Evolutionary conservation across 768 basidiomycete genomes (phyloP), one percentile per base, ranked within the genome.

Genomic region (Naematelia aurantialba): DNA sequence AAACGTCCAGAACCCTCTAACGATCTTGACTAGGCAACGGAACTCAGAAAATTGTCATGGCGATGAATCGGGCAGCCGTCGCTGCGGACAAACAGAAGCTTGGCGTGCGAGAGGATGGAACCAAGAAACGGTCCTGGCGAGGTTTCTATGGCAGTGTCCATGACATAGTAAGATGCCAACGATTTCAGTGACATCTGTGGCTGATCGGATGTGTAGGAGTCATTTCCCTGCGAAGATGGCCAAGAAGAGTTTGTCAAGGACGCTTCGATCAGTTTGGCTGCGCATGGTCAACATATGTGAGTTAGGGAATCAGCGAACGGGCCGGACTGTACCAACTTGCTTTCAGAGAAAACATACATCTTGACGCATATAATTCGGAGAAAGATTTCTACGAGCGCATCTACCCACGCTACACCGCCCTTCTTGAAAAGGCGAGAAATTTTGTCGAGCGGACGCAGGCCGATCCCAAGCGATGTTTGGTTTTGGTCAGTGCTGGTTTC

Each of bases 131-230:
- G n/a, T n/a, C n/a, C n/a, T n/a, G n/a, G n/a, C n/a, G n/a, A 27
- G 26, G 83, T 79, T 96, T 85, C 74, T 99, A 97, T 59, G 90
- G 89, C 0, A 92, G 89, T 10, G 80, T 93, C n/a, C 94, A 99
- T 71, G 94, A 98, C 65, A 84, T 97, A 45, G 80, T 92, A 13
- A 89, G 91, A 12, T 2, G 17, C 2, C n/a, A 13, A 52, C 11
- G 25, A 52, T 30, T 1, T 5, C 13, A 14, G 3, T 21, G 1
- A n/a, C n/a, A n/a, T 1, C 26, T 39, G 25, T 14, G 17, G 31
- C 26, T n/a, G n/a, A n/a, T n/a, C n/a, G n/a, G n/a, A n/a, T n/a
- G n/a, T n/a, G n/a, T n/a, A n/a, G n/a, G n/a, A n/a, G n/a, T n/a
- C n/a, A 57, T 96, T 85, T 70, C 91, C 91, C 0, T 96, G 91